phyloP scores from a whole-genome alignment of 75 land plant species.

The Cryptomeria japonica region DNA sequence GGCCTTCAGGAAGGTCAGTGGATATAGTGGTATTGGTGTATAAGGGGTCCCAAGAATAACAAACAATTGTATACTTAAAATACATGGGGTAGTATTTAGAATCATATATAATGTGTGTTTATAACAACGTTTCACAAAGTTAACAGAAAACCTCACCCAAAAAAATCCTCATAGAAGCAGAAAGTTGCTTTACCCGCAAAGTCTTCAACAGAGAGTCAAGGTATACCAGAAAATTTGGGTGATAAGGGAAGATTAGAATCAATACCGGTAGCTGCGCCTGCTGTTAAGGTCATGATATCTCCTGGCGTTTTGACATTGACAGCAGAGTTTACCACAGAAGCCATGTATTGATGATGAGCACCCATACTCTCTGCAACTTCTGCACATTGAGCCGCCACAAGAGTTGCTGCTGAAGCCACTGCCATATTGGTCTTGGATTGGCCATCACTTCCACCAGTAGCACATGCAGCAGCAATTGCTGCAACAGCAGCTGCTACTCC shows the following conservation, averaged over 20 bases:
- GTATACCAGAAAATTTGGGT: not conserved
- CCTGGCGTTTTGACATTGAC: slow-evolving; percentile 73
- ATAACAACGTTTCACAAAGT: not conserved
- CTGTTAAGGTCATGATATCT: slow-evolving; percentile 89
- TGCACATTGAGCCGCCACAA: slow-evolving; percentile 84
- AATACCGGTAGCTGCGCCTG: slow-evolving; percentile 92
- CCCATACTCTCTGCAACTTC: slow-evolving; percentile 81
- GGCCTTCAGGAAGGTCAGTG: not conserved
- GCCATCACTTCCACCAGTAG: slow-evolving; percentile 23
- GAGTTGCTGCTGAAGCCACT: slow-evolving; percentile 83
- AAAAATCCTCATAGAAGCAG: not conserved
- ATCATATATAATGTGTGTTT: not conserved
- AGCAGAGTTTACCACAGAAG: slow-evolving; percentile 76
- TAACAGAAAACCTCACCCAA: not conserved
- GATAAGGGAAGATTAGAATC: not conserved
- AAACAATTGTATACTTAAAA: not conserved
- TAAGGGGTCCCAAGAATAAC: not conserved
- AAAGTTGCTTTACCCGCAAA: not conserved
- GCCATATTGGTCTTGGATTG: slow-evolving; percentile 53
- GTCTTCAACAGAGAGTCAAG: not conserved
- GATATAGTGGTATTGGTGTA: not conserved
- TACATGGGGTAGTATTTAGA: not conserved
- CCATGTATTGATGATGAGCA: slow-evolving; percentile 62
- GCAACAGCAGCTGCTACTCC: slow-evolving; percentile 79
- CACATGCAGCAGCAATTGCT: slow-evolving; percentile 43